Percentiles rank a stretch among this genome's conserved stretches.
Conservation (phyloP, 805 yeast genomes). For the Nakazawaea wickerhamii region DNA sequence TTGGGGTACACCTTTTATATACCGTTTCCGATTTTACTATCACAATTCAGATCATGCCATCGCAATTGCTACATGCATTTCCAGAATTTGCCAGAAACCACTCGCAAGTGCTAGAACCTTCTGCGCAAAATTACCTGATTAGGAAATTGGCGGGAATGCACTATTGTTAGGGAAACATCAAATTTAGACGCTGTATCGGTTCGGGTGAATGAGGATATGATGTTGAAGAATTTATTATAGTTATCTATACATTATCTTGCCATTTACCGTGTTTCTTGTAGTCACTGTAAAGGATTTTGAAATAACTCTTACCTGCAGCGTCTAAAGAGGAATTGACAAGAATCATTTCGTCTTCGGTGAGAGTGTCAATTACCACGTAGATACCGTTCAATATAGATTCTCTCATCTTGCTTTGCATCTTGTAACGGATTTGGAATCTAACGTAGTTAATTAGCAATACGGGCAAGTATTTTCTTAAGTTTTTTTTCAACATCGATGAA, state of each 20-base stretch:
- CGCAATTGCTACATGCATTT: too few relatives aligned
- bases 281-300: conserved; percentile 61
- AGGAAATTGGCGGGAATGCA: conserved; percentile 7
- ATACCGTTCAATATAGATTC: conserved; percentile 50
- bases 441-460: conserved; percentile 56
- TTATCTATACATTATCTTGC: conserved; percentile 44
- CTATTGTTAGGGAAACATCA: not conserved
- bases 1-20: too few relatives aligned
- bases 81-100: not conserved
- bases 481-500: conserved; percentile 47
- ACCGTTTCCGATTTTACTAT: not conserved
- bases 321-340: conserved; percentile 64
- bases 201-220: too few relatives aligned
- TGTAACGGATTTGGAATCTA: conserved; percentile 41
- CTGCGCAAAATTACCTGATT: too few relatives aligned
- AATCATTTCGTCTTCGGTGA: conserved; percentile 62
- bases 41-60: conserved; percentile 3
- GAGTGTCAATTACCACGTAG: conserved; percentile 59
- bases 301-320: conserved; percentile 59
- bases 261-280: conserved; percentile 79
- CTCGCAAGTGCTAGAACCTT: conserved; percentile 1
- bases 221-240: too few relatives aligned
- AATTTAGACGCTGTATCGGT: too few relatives aligned
- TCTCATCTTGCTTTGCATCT: conserved; percentile 41
- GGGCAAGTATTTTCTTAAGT: conserved; percentile 60